Base-by-base conservation (phyloP, 257 asterid species). In the Perilla frutescens region DNA sequence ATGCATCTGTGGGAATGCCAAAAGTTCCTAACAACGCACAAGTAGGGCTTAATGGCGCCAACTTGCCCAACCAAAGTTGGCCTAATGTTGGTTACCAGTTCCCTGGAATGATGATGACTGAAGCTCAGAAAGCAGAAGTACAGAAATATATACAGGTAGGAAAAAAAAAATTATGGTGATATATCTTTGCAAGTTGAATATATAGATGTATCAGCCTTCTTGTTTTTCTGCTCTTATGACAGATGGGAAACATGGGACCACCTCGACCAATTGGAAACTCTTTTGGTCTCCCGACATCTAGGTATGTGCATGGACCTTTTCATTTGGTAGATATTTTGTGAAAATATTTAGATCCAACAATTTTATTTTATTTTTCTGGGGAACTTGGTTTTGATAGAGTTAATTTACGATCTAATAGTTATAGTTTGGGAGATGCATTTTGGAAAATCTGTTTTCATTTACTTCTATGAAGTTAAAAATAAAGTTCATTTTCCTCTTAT, bases 81-180 rank as follows among this genome's bases (percentile, higher is more conserved):
- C 82, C 88, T 55, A 90, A 82, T 81, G 80, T 70, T 68, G 95
- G 93, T 77, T 83, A 80, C 68, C 97, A 88, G 83, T 79, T 89
- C 77, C 93, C 91, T 53, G 91, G 96, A 53, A 82, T 83, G 86
- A 79, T 76, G 82, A 88, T 78, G 80, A 85, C 96, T 10, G 76
- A 88, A 57, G 67, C 91, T 70, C 95, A 90, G 63, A 90, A 81
- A 70, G 81, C 41, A 48, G 90, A 81, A 47, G 26, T 77, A 31
- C 89, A 83, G 73, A 87, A 86, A 63, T 87, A 83, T 80, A 63
- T 85, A 91, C 96, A 94, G 97, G 96, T 90, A 83, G 20, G 61
- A 4, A 53, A 41, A 50, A 57, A 41, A 51, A 58, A 12, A 53
- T 40, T 66, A 29, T 37, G 56, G 41, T 77, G 68, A 55, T 57